Evolutionary conservation across 345 rosid genomes (phyloP).

Genomic region (Eucalyptus pauciflora): DNA sequence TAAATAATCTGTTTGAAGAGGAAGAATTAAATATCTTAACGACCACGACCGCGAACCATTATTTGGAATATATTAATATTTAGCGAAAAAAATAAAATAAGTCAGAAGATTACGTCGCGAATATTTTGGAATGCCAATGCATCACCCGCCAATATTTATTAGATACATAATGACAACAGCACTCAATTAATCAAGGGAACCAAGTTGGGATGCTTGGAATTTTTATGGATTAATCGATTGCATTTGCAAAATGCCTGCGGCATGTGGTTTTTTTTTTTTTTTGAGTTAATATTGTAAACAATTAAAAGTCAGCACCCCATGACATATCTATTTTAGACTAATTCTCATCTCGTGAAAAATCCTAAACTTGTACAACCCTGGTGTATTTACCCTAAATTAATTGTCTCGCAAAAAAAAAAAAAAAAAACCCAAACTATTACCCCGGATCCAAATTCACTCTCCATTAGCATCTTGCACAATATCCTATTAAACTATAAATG

Average conservation of each 20-base stretch:
- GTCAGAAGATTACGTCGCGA: fast-evolving
- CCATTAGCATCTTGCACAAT: neutral
- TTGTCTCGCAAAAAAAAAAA: neutral
- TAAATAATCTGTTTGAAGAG: neutral
- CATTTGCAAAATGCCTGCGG: neutral
- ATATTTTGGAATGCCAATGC: neutral
- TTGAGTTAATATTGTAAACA: neutral
- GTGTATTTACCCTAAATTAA: neutral
- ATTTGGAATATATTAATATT: neutral
- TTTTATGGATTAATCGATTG: neutral
- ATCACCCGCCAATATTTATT: neutral
- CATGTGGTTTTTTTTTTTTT: neutral
- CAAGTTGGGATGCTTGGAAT: neutral
- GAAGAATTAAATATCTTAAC: neutral
- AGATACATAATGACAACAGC: neutral
- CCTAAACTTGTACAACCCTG: neutral
- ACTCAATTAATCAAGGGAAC: neutral
- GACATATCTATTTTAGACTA: neutral
- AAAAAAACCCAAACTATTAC: neutral
- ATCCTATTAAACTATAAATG: fast-evolving
- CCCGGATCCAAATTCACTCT: neutral
- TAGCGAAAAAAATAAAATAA: neutral
- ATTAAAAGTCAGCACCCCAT: neutral
- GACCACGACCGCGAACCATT: neutral
- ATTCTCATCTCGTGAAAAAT: no score